Conservation (phyloP, 1,284 basidiomycete species). For the Rhodotorula sp. region DNA sequence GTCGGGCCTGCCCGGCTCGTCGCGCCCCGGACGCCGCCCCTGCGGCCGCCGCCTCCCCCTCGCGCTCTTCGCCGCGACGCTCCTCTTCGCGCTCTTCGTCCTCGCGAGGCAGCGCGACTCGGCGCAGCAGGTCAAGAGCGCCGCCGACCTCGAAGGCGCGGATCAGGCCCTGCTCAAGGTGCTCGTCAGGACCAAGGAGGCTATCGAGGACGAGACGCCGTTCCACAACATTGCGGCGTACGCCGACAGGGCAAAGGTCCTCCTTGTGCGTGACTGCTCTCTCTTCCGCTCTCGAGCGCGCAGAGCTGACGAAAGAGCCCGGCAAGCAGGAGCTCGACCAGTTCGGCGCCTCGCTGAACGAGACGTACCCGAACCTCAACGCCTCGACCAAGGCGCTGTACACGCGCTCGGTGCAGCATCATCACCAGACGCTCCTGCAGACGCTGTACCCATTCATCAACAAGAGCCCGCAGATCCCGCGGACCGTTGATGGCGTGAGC, state of each 20-base stretch:
- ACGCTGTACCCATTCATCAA: conserved; percentile 35
- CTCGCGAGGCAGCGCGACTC: conserved; percentile 2
- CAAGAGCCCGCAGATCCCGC: conserved; percentile 16
- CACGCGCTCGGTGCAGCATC: conserved; percentile 24
- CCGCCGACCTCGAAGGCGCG: conserved; percentile 10
- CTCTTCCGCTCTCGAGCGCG: not conserved
- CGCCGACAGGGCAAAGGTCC: conserved; percentile 27
- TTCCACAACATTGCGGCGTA: conserved; percentile 18
- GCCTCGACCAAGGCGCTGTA: conserved; percentile 23
- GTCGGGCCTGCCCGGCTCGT: not conserved
- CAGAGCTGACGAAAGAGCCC: not conserved
- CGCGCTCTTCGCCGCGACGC: conserved; percentile 14
- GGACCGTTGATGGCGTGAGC: conserved; percentile 11
- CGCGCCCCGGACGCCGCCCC: not conserved
- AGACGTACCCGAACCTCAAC: conserved; percentile 28
- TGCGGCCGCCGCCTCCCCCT: conserved; percentile 3
- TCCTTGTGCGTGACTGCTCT: conserved; percentile 7
- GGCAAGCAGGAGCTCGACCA: conserved; percentile 30
- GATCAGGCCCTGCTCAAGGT: conserved; percentile 57
- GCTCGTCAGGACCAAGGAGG: conserved; percentile 69
- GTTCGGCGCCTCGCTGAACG: conserved; percentile 20
- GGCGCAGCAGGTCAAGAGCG: not conserved
- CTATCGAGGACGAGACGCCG: conserved; percentile 62
- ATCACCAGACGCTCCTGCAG: conserved; percentile 32
- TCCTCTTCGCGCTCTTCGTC: conserved; percentile 10